These are phyloP conservation scores for Ambrosia artemisiifolia DNA, from an alignment of 129 eudicot species.

Conservation along the genomic window DNA sequence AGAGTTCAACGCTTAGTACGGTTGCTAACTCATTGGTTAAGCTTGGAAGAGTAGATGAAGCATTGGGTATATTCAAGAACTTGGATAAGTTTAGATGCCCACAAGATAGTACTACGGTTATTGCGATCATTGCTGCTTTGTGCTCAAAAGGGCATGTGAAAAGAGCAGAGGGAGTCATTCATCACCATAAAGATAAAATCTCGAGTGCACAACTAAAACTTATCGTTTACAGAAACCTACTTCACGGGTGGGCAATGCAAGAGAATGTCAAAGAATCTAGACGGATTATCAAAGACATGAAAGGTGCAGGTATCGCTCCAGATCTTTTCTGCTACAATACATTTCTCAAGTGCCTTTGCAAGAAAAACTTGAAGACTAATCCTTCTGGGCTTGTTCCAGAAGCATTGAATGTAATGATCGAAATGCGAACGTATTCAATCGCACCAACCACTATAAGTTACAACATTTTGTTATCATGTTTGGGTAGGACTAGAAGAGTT, in stretches of 20 bases:
- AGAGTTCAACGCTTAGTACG: conserved; percentile 41
- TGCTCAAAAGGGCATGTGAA: conserved; percentile 61
- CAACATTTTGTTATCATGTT: conserved; percentile 52
- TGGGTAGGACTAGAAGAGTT: conserved; percentile 56
- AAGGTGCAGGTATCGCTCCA: conserved; percentile 42
- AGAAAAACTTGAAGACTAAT: conserved; percentile 46
- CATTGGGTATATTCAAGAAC: conserved; percentile 63
- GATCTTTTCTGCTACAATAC: conserved; percentile 56
- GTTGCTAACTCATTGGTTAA: conserved; percentile 45
- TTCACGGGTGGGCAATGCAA: conserved; percentile 51
- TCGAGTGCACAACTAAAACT: conserved; percentile 36
- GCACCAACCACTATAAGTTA: conserved; percentile 46
- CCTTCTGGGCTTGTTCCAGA: conserved; percentile 66
- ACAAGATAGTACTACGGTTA: conserved; percentile 39
- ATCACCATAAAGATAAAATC: conserved; percentile 53
- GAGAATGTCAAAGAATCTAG: conserved; percentile 59
- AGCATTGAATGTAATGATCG: conserved; percentile 59
- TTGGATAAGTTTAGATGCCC: conserved; percentile 44
- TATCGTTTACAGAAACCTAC: conserved; percentile 54
- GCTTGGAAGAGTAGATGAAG: conserved; percentile 58
- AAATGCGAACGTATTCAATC: conserved; percentile 47
- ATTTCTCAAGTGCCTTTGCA: conserved; percentile 52
- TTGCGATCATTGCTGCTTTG: conserved; percentile 49
- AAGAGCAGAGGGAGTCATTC: conserved; percentile 62
- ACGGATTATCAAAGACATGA: conserved; percentile 52